phyloP scores from a whole-genome alignment of 306 rosid species.

The Macrotyloma uniflorum region DNA sequence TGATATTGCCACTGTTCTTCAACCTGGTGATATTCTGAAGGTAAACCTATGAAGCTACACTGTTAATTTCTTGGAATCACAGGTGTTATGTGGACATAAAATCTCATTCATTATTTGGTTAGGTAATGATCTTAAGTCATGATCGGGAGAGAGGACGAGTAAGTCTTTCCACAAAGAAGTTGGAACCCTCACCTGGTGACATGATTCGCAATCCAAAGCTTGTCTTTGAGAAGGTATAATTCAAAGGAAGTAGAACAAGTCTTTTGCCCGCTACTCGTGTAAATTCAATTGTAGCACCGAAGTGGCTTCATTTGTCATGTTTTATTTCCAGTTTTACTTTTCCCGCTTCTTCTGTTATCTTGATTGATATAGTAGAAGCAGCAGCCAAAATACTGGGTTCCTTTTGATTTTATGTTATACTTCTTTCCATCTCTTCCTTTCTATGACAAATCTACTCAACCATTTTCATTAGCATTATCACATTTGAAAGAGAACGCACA shows the following conservation, averaged over 20 bases:
- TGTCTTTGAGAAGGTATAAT: constrained; percentile 91
- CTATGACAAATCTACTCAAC: constrained; percentile 6
- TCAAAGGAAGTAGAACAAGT: constrained; percentile 31
- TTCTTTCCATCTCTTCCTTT: constrained; percentile 21
- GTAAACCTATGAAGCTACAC: constrained; percentile 46
- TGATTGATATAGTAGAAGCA: constrained; percentile 18
- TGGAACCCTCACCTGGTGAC: constrained; percentile 98
- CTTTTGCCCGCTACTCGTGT: neutral
- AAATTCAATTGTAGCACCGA: constrained; percentile 21
- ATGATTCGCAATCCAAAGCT: constrained; percentile 97
- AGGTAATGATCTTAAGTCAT: constrained; percentile 98
- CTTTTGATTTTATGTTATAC: neutral
- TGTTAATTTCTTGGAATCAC: constrained; percentile 17
- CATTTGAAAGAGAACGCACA: constrained; percentile 23
- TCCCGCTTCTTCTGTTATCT: constrained; percentile 7
- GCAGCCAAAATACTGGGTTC: constrained; percentile 9
- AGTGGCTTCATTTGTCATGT: neutral
- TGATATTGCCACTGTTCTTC: constrained; percentile 88
- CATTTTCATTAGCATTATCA: constrained; percentile 18
- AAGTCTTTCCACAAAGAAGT: constrained; percentile 94
- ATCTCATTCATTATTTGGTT: constrained; percentile 40
- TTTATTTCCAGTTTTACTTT: constrained; percentile 25
- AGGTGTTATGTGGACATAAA: constrained; percentile 2
- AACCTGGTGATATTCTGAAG: constrained; percentile 94
- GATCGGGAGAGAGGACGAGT: constrained; percentile 94